phyloP scores from a whole-genome alignment of 768 basidiomycete genomes.

The Podaxis sp. region DNA sequence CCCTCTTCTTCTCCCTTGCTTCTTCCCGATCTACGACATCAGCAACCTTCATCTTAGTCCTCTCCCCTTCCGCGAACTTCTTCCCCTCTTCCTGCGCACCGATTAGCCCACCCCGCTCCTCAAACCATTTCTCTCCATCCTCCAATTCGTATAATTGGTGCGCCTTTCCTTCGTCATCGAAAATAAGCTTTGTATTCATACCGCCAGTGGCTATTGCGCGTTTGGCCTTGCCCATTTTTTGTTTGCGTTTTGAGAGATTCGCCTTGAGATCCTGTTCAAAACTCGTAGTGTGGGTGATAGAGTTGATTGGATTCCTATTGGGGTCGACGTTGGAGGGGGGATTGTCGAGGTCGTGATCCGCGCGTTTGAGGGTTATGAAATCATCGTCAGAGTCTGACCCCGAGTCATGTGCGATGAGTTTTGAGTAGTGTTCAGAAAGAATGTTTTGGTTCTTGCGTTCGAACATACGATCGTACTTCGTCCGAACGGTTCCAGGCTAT shows the following conservation, averaged over 20 bases:
- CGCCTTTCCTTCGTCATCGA: conserved; percentile 83
- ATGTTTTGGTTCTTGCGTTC: conserved; percentile 93
- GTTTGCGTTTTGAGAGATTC: conserved; percentile 85
- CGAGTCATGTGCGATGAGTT: conserved; percentile 73
- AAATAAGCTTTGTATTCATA: conserved; percentile 72
- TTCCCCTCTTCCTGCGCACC: conserved; percentile 67
- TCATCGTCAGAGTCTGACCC: conserved; percentile 68
- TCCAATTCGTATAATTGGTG: conserved; percentile 85
- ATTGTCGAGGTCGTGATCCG: conserved; percentile 68
- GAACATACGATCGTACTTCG: conserved; percentile 98
- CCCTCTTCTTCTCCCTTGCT: conserved; percentile 83
- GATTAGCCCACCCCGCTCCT: conserved; percentile 59
- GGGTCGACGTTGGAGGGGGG: conserved; percentile 8
- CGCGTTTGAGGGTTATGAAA: conserved; percentile 93
- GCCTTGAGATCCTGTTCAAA: conserved; percentile 27
- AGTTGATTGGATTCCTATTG: not conserved
- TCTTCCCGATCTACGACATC: conserved; percentile 80
- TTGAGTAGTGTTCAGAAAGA: conserved; percentile 85
- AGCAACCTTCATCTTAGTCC: conserved; percentile 64
- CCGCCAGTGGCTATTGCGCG: conserved; percentile 68
- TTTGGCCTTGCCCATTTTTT: conserved; percentile 71
- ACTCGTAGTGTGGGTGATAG: not conserved
- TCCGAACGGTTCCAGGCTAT: conserved; percentile 56
- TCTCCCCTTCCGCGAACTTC: conserved; percentile 73
- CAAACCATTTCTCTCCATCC: conserved; percentile 69